Base-by-base conservation (phyloP, 2,329 filamentous ascomycete species). In the Cladophialophora bantiana region DNA sequence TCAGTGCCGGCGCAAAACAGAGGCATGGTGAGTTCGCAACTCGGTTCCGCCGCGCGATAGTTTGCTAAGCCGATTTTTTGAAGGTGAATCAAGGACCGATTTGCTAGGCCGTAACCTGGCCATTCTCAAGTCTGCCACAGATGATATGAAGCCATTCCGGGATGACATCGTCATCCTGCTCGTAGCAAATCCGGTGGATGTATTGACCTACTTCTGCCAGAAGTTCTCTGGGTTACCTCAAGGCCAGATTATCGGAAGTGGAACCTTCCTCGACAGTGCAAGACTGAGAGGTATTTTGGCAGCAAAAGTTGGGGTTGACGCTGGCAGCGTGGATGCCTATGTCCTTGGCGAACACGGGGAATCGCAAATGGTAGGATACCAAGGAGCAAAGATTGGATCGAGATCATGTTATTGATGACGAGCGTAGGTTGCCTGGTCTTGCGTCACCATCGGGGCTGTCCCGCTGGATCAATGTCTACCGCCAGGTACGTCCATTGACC, bases 181-280 rank as follows among this genome's bases (percentile, higher is more conserved):
- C 1, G 83, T 86, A 3, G 80, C 85, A 2, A 86, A 86, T 72
- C 85, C 85, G 0, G 84, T 86, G 20, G 85, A 87, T 71, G 76
- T 86, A 34, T 76, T 86, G 38, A 85, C 85, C 1, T 80, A 82
- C 54, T 79, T 86, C 59, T 83, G 81, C 3, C 79, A 80, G 36
- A 76, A 81, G 54, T 73, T 83, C 15, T 83, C 82, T 0, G 80
- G 82, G 1, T 77, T 86, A 1, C 84, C 84, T 0, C 71, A 77
- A 42, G 74, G 70, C 9, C 84, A 85, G 67, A 83, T 86, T 12
- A 71, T 86, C 31, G 85, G 85, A 0, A 83, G 82, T 3, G 85
- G 84, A 10, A 86, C 85, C 0, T 83, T 81, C 69, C 77, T 86
- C 3, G 85, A 86, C 69, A 84, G 83, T 0, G 80, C 82, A 4